A percentile compares a stretch with the other conserved stretches of the same genome.
These are phyloP conservation scores for Achlya hypogyna DNA, from an alignment of 352 stramenopile genomes.

Conservation along the genomic window DNA sequence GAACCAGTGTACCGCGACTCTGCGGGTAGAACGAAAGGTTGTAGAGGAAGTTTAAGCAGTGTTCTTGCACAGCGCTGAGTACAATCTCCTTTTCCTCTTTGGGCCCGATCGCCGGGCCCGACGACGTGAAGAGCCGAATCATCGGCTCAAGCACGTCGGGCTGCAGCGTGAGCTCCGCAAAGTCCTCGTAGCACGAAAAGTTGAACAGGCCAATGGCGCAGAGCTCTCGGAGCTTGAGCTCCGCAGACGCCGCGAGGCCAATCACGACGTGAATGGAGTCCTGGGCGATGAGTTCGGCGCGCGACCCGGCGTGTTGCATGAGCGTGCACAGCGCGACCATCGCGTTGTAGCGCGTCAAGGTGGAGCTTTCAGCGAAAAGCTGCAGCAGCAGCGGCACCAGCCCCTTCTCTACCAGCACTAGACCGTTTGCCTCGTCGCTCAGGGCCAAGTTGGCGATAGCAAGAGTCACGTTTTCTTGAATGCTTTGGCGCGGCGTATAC, in stretches of 20 bases:
- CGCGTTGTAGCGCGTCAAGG: constrained; percentile 51
- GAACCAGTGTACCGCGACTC: constrained; percentile 51
- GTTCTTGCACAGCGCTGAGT: constrained; percentile 55
- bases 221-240: constrained; percentile 55
- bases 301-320: constrained; percentile 42
- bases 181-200: constrained; percentile 60
- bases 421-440: constrained; percentile 42
- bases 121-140: constrained; percentile 39
- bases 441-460: constrained; percentile 60
- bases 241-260: constrained; percentile 29
- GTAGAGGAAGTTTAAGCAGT: constrained; percentile 59
- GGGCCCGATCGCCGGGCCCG: constrained; percentile 6
- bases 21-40: constrained; percentile 70
- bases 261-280: constrained; percentile 52
- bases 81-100: constrained; percentile 34
- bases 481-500: constrained; percentile 33
- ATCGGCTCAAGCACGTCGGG: constrained; percentile 64
- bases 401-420: constrained; percentile 46
- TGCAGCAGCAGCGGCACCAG: constrained; percentile 60
- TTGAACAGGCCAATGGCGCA: constrained; percentile 73
- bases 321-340: constrained; percentile 64
- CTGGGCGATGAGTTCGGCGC: constrained; percentile 54
- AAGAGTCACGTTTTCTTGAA: constrained; percentile 68
- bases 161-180: constrained; percentile 55
- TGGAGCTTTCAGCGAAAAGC: constrained; percentile 47